Conservation (phyloP, 768 basidiomycete genomes). For the Macrolepiota dolichaula region DNA sequence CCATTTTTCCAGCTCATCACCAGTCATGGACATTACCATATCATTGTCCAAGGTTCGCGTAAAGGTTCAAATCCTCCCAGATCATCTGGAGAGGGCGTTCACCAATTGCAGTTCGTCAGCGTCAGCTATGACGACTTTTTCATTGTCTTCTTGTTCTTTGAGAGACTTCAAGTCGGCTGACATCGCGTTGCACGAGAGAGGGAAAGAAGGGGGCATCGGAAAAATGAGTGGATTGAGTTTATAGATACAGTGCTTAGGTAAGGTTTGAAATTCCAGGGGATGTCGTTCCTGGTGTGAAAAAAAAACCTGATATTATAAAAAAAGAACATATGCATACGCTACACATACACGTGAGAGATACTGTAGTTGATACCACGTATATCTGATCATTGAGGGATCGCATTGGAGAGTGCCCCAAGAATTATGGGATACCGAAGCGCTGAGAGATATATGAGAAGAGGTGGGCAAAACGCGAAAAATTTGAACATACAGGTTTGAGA, state of each 20-base stretch:
- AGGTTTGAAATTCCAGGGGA: constrained; percentile 1
- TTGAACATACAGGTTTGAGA: constrained; percentile 68
- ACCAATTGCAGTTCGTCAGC: constrained; percentile 47
- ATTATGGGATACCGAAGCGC: constrained; percentile 31
- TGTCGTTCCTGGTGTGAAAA: neutral
- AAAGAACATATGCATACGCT: neutral
- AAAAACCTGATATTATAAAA: too few relatives aligned
- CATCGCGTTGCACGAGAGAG: constrained; percentile 6
- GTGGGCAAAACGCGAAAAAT: neutral
- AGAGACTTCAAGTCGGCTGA: constrained; percentile 21
- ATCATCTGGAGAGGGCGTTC: constrained; percentile 26
- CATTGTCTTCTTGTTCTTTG: constrained; percentile 23
- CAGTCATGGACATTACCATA: constrained; percentile 73
- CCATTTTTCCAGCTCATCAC: constrained; percentile 74
- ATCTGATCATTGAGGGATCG: neutral
- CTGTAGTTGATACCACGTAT: too few relatives aligned
- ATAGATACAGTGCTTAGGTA: constrained; percentile 13
- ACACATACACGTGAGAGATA: neutral
- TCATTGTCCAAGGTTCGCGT: constrained; percentile 30
- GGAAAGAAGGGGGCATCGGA: constrained; percentile 4
- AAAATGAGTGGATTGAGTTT: neutral
- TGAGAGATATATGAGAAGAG: constrained; percentile 11
- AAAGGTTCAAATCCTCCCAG: constrained; percentile 23
- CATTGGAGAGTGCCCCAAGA: neutral
- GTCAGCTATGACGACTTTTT: constrained; percentile 26